Evolutionary conservation across 2,329 filamentous ascomycete genomes (phyloP).

Genomic region (Cercospora sp.): DNA sequence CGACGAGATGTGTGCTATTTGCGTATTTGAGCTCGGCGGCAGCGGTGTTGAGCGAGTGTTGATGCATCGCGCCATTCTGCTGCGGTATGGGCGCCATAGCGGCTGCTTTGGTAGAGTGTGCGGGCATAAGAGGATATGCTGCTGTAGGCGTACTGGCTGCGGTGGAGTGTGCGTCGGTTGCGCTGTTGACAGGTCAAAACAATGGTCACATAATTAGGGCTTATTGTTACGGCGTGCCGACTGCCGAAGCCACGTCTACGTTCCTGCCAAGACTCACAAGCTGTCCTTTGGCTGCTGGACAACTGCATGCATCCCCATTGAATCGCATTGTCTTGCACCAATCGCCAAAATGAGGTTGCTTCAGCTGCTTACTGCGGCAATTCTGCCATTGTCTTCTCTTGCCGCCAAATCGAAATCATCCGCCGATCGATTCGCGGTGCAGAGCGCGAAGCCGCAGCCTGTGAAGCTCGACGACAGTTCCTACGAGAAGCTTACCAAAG

Average conservation of each 20-base stretch:
- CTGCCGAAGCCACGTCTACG: slow-evolving; percentile 4
- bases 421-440: slow-evolving; percentile 68
- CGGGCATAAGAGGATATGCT: slow-evolving; percentile 19
- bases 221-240: background rate
- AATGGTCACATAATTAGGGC: slow-evolving; percentile 2
- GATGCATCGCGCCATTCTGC: slow-evolving; percentile 39
- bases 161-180: background rate
- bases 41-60: slow-evolving; percentile 54
- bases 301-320: background rate
- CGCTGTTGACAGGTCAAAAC: slow-evolving; percentile 5
- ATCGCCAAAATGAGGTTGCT: slow-evolving; percentile 65
- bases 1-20: slow-evolving; percentile 62
- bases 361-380: slow-evolving; percentile 59
- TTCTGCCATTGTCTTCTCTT: slow-evolving; percentile 60
- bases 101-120: slow-evolving; percentile 13
- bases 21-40: slow-evolving; percentile 70
- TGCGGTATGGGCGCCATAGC: slow-evolving; percentile 28
- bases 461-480: slow-evolving; percentile 74
- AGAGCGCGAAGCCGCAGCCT: slow-evolving; percentile 68
- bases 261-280: slow-evolving; percentile 14
- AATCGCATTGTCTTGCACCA: slow-evolving; percentile 6
- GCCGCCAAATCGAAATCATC: slow-evolving; percentile 54
- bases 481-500: slow-evolving; percentile 73
- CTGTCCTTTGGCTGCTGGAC: slow-evolving; percentile 13
- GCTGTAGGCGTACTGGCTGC: background rate